Percentiles rank a stretch among this genome's conserved stretches.
These are phyloP conservation scores for Ophiocordyceps camponoti-rufipedis DNA, from an alignment of 2,329 filamentous ascomycete species.

Conservation along the genomic window DNA sequence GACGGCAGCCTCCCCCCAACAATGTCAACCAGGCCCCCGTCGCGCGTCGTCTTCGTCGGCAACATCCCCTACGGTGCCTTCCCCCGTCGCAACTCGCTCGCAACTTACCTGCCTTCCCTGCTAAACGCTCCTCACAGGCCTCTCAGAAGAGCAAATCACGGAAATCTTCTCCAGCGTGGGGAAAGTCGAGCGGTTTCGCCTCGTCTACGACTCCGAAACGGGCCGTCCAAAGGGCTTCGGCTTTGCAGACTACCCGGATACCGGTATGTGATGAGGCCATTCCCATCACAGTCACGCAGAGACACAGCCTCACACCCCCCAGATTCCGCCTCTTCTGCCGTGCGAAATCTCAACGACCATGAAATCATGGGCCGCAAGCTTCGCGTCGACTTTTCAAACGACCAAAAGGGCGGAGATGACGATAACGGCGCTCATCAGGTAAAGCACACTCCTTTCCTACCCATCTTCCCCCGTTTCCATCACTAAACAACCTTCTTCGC, in stretches of 20 bases:
- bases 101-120: too few relatives aligned
- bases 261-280: conserved; percentile 35
- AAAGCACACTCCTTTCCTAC: neutral
- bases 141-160: conserved; percentile 90
- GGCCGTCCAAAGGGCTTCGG: conserved; percentile 92
- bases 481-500: neutral
- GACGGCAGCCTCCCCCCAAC: neutral
- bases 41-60: conserved; percentile 67
- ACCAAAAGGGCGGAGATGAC: conserved; percentile 57
- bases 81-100: neutral
- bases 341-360: conserved; percentile 87
- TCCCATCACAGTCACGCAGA: neutral
- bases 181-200: conserved; percentile 75
- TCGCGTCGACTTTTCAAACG: conserved; percentile 89
- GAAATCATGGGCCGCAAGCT: conserved; percentile 91
- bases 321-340: conserved; percentile 77
- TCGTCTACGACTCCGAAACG: conserved; percentile 91
- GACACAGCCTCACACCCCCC: conserved; percentile 4
- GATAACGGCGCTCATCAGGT: conserved; percentile 20
- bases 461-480: too few relatives aligned
- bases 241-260: conserved; percentile 88
- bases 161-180: conserved; percentile 85
- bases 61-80: conserved; percentile 63
- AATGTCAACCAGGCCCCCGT: conserved; percentile 59
- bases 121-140: conserved; percentile 33